phyloP scores from a whole-genome alignment of 1,284 basidiomycete species.

The Ganoderma sinense region DNA sequence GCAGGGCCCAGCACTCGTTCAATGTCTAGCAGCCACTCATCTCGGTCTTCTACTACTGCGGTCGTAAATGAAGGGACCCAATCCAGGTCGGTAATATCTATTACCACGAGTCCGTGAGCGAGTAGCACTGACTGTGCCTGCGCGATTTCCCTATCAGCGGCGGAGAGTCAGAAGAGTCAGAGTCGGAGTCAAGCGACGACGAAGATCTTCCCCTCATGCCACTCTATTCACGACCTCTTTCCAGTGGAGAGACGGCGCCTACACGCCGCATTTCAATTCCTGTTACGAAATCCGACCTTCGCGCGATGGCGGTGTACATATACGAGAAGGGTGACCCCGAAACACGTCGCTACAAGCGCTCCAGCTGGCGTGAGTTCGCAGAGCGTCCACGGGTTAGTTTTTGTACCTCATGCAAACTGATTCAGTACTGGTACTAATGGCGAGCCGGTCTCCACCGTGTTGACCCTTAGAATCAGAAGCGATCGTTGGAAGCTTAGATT shows the following conservation, averaged over 20 bases:
- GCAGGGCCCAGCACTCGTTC: neutral
- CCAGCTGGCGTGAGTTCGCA: neutral
- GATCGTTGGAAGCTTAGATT: neutral
- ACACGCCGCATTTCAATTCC: neutral
- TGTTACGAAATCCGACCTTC: neutral
- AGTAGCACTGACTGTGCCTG: neutral
- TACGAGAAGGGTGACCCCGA: neutral
- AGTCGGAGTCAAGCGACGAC: neutral
- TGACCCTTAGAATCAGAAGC: neutral
- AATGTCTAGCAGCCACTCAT: neutral
- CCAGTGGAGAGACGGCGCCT: neutral
- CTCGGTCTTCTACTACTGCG: neutral
- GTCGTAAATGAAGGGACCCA: neutral
- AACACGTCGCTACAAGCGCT: no score
- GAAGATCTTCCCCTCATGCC: neutral
- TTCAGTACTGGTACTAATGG: neutral
- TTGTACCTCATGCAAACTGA: neutral
- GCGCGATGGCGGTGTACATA: neutral
- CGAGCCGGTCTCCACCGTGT: neutral
- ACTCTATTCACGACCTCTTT: neutral
- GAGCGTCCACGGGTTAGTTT: neutral
- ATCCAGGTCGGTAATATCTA: neutral
- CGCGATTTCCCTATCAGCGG: neutral
- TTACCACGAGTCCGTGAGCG: neutral
- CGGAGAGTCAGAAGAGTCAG: neutral